Percentiles rank a stretch among this genome's conserved stretches.
These are phyloP conservation scores for Suillus plorans DNA, from an alignment of 768 basidiomycete species.

Conservation along the genomic window DNA sequence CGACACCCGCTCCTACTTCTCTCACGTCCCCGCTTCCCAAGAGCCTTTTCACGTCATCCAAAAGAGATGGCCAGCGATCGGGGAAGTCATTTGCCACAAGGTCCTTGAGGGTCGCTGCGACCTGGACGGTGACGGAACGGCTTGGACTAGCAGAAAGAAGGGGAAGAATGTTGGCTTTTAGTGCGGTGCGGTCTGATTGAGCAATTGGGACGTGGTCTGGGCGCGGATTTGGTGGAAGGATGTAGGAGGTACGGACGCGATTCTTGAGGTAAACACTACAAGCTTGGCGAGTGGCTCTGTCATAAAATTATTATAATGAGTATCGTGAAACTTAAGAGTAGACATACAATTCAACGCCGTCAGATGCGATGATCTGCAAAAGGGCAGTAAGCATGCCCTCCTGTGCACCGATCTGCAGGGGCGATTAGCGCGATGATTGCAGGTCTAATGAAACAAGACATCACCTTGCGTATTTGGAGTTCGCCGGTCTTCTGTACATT, in stretches of 20 bases:
- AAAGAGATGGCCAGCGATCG: slow-evolving; percentile 65
- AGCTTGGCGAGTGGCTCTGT: slow-evolving; percentile 79
- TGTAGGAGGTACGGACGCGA: slow-evolving; percentile 70
- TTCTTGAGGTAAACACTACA: slow-evolving; percentile 91
- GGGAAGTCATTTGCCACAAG: slow-evolving; percentile 80
- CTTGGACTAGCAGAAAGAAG: slow-evolving; percentile 69
- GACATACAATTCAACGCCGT: slow-evolving; percentile 75
- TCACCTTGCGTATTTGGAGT: slow-evolving; percentile 83
- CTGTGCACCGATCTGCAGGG: slow-evolving; percentile 66
- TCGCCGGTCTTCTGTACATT: slow-evolving; percentile 86
- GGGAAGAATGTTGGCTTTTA: slow-evolving; percentile 64
- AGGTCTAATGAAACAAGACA: background rate
- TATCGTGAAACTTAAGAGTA: background rate
- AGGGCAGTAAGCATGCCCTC: slow-evolving; percentile 84
- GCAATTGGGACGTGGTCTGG: slow-evolving; percentile 66
- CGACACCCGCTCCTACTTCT: slow-evolving; percentile 79
- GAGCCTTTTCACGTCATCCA: slow-evolving; percentile 66
- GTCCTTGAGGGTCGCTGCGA: slow-evolving; percentile 71
- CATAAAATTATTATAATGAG: background rate
- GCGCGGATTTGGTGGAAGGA: slow-evolving; percentile 39
- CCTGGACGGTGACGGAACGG: slow-evolving; percentile 69
- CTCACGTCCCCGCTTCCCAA: slow-evolving; percentile 62
- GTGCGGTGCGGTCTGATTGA: slow-evolving; percentile 66
- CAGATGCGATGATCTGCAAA: slow-evolving; percentile 80
- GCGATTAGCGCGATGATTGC: slow-evolving; percentile 4